Evolutionary conservation across 1,139 yeast species (phyloP).

Genomic region (Meyerozyma guilliermondii): DNA sequence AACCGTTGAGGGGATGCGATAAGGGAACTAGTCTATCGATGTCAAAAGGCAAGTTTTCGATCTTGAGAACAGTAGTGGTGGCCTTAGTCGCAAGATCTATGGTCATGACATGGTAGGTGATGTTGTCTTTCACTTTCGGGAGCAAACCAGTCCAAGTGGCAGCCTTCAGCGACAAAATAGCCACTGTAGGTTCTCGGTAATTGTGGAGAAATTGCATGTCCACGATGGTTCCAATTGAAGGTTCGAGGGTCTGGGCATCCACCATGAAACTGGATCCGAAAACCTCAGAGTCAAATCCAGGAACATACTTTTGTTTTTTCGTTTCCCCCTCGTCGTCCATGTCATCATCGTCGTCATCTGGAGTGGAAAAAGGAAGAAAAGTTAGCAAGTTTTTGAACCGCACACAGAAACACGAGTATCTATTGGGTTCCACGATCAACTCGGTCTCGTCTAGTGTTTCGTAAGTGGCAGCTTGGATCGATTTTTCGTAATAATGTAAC

Average conservation of each 20-base stretch:
- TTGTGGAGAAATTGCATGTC: slow-evolving; percentile 67
- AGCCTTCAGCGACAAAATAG: slow-evolving; percentile 57
- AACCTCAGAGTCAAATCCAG: slow-evolving; percentile 5
- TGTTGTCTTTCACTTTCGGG: slow-evolving; percentile 57
- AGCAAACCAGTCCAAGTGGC: slow-evolving; percentile 77
- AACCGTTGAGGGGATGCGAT: slow-evolving; percentile 64
- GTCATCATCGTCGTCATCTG: slow-evolving; percentile 41
- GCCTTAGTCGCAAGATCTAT: slow-evolving; percentile 59
- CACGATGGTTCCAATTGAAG: slow-evolving; percentile 53
- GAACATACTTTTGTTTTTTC: slow-evolving; percentile 2
- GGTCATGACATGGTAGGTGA: slow-evolving; percentile 57
- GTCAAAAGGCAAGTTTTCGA: slow-evolving; percentile 71
- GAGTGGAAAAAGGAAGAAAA: slow-evolving; percentile 58
- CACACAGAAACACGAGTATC: slow-evolving; percentile 55
- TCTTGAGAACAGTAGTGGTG: slow-evolving; percentile 62
- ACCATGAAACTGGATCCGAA: slow-evolving; percentile 52
- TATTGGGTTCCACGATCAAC: slow-evolving; percentile 61
- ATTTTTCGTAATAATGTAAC: slow-evolving; percentile 80
- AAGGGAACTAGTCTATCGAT: slow-evolving; percentile 61
- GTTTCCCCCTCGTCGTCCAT: slow-evolving; percentile 28
- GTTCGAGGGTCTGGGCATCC: slow-evolving; percentile 52
- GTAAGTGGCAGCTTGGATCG: slow-evolving; percentile 48
- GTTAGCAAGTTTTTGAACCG: slow-evolving; percentile 70
- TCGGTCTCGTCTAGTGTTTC: slow-evolving; percentile 43
- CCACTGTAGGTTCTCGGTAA: slow-evolving; percentile 78